Percentiles rank a stretch among this genome's conserved stretches.
Evolutionary conservation across 2,329 filamentous ascomycete species (phyloP).

Genomic region (Fusarium siculi): DNA sequence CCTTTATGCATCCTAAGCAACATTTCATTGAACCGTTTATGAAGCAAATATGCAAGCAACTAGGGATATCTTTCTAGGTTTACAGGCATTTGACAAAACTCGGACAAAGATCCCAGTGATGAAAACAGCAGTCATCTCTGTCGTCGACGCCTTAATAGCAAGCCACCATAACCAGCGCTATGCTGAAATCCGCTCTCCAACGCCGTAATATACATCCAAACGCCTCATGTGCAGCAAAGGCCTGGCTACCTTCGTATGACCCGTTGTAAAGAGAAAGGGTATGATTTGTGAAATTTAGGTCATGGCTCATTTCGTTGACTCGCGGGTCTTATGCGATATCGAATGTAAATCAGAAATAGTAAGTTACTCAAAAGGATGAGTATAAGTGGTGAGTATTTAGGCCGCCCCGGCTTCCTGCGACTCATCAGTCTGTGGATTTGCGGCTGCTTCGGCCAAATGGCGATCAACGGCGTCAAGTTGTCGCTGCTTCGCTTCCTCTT

Average conservation of each 20-base stretch:
- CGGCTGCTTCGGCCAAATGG: conserved; percentile 42
- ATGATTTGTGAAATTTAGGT: conserved; percentile 4
- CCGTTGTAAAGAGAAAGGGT: neutral
- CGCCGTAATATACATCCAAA: conserved; percentile 32
- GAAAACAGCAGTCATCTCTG: neutral
- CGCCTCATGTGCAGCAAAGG: conserved; percentile 20
- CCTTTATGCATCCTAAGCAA: neutral
- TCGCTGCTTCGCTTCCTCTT: conserved; percentile 42
- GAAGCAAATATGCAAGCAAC: conserved; percentile 2
- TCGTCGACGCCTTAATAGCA: neutral
- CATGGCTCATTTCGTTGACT: conserved; percentile 16
- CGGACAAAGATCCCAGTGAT: conserved; percentile 12
- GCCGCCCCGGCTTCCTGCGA: neutral
- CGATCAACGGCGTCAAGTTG: conserved; percentile 41
- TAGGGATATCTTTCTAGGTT: conserved; percentile 11
- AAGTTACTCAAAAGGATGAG: neutral
- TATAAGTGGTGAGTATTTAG: neutral
- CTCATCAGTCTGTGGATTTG: conserved; percentile 11
- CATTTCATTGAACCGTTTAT: neutral
- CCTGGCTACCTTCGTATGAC: neutral
- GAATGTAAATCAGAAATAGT: neutral
- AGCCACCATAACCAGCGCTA: conserved; percentile 10
- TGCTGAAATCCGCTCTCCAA: conserved; percentile 19
- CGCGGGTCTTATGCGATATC: conserved; percentile 2
- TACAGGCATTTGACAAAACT: conserved; percentile 9